These are phyloP conservation scores for Rhodotorula mucilaginosa DNA, from an alignment of 1,284 basidiomycete genomes.

Conservation along the genomic window DNA sequence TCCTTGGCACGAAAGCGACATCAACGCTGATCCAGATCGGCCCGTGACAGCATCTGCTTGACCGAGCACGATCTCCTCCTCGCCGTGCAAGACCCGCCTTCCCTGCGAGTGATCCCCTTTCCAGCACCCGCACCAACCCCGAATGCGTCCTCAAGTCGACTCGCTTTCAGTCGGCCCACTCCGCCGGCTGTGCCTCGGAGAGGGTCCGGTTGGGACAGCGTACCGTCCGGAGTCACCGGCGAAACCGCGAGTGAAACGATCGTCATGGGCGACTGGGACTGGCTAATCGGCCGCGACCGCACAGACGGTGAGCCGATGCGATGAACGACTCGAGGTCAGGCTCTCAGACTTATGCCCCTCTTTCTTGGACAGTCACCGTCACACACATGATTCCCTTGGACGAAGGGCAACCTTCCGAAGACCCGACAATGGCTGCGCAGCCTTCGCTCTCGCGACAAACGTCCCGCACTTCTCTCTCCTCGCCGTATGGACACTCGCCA, in stretches of 20 bases:
- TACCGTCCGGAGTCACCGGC: not conserved
- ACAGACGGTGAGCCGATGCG: slow-evolving; percentile 8
- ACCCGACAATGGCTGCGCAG: not conserved
- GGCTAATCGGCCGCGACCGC: slow-evolving; percentile 31
- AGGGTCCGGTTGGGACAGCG: slow-evolving; percentile 25
- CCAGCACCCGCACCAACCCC: slow-evolving; percentile 3
- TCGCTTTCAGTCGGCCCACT: not conserved
- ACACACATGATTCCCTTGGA: not conserved
- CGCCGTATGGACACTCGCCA: not conserved
- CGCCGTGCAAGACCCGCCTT: slow-evolving; percentile 39
- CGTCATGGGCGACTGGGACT: slow-evolving; percentile 35
- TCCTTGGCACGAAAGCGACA: too few relatives aligned
- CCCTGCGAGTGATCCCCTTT: slow-evolving; percentile 40
- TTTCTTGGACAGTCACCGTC: slow-evolving; percentile 17
- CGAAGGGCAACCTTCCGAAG: not conserved
- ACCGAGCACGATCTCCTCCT: slow-evolving; percentile 36
- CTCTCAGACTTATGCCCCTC: not conserved
- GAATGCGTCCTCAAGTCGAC: not conserved
- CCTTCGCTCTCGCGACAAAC: not conserved
- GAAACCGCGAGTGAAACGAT: slow-evolving; percentile 22
- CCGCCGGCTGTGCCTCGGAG: not conserved
- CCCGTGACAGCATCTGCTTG: slow-evolving; percentile 22
- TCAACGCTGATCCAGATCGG: too few relatives aligned
- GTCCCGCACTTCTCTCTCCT: not conserved
- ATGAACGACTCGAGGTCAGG: too few relatives aligned